Percentiles rank a stretch among this genome's conserved stretches.
phyloP scores from a whole-genome alignment of 169 alveolate genomes.

The Fabrea salina region DNA sequence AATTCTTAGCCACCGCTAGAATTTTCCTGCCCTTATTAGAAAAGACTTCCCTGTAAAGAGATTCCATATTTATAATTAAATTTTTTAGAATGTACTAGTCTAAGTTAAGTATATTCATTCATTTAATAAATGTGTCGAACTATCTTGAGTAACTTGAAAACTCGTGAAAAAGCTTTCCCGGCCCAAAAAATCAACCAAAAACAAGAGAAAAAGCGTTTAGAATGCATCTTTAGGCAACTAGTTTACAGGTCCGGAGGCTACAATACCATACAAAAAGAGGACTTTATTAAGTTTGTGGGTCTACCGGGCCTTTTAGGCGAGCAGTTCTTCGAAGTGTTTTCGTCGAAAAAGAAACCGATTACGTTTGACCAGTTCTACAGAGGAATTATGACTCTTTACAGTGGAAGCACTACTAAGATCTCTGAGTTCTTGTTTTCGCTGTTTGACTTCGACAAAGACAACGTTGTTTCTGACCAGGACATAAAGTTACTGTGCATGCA shows the following conservation, averaged over 20 bases:
- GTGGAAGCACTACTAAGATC: neutral
- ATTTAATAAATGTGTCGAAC: too few species aligned
- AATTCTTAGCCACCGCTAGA: conserved; percentile 54
- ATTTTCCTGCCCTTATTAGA: conserved; percentile 36
- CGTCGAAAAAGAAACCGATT: conserved; percentile 15
- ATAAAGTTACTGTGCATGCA: neutral
- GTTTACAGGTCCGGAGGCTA: too few species aligned
- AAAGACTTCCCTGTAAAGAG: neutral
- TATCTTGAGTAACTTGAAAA: too few species aligned
- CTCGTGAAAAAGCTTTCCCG: too few species aligned
- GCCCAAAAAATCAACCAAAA: too few species aligned
- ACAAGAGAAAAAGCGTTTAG: too few species aligned
- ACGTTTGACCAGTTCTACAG: neutral
- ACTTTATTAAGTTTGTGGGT: neutral
- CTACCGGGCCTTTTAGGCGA: conserved; percentile 29
- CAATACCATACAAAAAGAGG: too few species aligned
- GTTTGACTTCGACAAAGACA: neutral
- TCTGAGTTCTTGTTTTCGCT: conserved; percentile 13
- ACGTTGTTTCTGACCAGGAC: neutral
- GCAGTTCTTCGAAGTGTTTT: neutral
- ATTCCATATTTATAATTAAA: neutral
- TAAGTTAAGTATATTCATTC: too few species aligned
- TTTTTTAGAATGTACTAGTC: too few species aligned
- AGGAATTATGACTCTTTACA: neutral
- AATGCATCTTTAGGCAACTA: too few species aligned